Base-by-base conservation (phyloP, 352 stramenopile genomes). In the Phytophthora sojae region DNA sequence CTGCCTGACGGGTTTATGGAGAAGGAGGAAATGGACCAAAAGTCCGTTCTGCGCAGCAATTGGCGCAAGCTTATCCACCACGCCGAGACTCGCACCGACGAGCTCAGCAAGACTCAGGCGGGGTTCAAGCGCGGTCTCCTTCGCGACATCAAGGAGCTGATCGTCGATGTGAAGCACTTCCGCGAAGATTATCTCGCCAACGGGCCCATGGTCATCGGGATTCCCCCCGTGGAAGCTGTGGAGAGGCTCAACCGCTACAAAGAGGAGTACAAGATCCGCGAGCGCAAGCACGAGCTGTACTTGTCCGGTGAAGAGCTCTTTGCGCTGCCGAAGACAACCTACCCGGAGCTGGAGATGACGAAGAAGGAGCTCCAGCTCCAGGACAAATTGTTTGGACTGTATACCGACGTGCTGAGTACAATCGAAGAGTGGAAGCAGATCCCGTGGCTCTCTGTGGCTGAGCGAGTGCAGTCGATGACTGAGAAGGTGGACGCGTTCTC, bases 11-110 rank as follows among this genome's bases (percentile, higher is more conserved):
- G 94, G 3, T 99, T 99, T 75, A 99, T 99, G 96, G 97, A 99
- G 65, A 99, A 99, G 69, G 96, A 99, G 69, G 98, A 99, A 73
- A 99, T 99, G 81, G 98, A 99, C 63, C 98, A 99, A 71, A 99
- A 99, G 80, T 99, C 95, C 17, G 96, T 99, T 15, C 78, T 99
- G 6, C 92, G 94, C 26, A 97, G 92, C 60, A 99, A 98, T 63
- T 99, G 98, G 98, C 97, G 98, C 51, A 99, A 98, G 65, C 80
- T 99, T 17, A 97, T 99, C 32, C 88, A 98, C 50, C 94, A 99
- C 62, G 94, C 97, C 3, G 92, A 99, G 67, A 85, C 83, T 6
- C 92, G 97, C 11, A 98, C 96, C 0, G 97, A 99, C 54, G 97
- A 99, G 63, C 86, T 99, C 1, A 98, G 90, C 44, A 97, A 97